Evolutionary conservation across 176 grass and related monocot species (phyloP), one percentile per base, ranked within the genome.

Genomic region (Oryza officinalis): DNA sequence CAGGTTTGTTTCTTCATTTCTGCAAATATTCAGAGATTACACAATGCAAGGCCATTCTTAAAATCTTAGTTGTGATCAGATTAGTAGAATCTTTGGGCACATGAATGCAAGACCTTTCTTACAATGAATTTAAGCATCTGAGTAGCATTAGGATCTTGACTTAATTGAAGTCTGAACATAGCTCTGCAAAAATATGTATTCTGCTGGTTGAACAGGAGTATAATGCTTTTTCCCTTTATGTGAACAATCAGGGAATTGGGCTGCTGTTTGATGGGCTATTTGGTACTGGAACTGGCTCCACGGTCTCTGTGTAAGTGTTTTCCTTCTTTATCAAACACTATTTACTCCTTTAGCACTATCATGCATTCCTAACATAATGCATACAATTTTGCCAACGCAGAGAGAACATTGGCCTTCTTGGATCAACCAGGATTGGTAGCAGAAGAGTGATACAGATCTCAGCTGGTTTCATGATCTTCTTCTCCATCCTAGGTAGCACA

Each of bases 401-500:
- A 27, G 94, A 97, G 87, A 97, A 97, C n/a, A 87, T 97, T 2
- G 94, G 94, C 25, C 91, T 97, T 50, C 91, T 94, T 32, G 94
- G 91, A 90, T 97, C 94, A 30, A 97, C 94, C 7, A 90, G 91
- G 66, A 88, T 97, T 67, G 94, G 94, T n/a, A 97, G 94, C 72
- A 92, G 94, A 74, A 90, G 94, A 66, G 84, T 94, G 69, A 82
- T 92, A 68, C 94, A 94, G 60, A 94, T 97, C 65, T 94, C 94
- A 2, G 87, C 94, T 89, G 89, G 87, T 86, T 97, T 97, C 72
- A 97, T 97, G 94, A 91, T 97, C 28, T 90, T 97, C 86, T 97
- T 97, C 81, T 91, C 94, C 10, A 72, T 94, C 18, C 88, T 97
- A 63, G 94, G 94, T 97, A 78, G 4, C 15, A 4, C 40, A 26